phyloP scores from a whole-genome alignment of 164 flowering plant species.

The Dillenia turbinata region DNA sequence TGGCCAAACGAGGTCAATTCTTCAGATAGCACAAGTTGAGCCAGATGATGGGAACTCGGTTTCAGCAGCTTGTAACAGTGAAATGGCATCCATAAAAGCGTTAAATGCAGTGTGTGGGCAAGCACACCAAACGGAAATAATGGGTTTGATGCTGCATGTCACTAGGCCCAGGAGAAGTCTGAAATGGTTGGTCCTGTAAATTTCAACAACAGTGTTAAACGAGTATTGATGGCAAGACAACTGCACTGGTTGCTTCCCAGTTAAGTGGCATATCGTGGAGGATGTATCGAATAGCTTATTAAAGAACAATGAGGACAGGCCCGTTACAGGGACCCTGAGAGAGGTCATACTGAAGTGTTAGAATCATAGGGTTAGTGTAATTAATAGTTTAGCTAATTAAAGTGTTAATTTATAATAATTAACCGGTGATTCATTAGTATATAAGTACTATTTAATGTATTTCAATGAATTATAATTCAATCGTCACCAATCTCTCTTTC shows the following conservation, averaged over 20 bases:
- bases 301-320: slow-evolving; percentile 84
- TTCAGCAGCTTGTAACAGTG: slow-evolving; percentile 33
- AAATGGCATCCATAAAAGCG: slow-evolving; percentile 92
- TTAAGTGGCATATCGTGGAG: slow-evolving; percentile 88
- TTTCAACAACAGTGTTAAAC: slow-evolving; percentile 49
- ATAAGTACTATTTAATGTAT: no score
- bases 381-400: no score
- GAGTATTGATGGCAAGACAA: slow-evolving; percentile 93
- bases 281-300: slow-evolving; percentile 78
- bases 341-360: slow-evolving; percentile 66
- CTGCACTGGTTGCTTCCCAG: slow-evolving; percentile 82
- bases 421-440: no score
- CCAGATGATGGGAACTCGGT: no score
- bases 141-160: slow-evolving; percentile 70
- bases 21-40: no score
- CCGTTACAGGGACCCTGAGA: slow-evolving; percentile 88
- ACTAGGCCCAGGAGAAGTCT: slow-evolving; percentile 59
- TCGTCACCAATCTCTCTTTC: no score
- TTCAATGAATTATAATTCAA: no score
- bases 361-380: no score
- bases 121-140: slow-evolving; percentile 89
- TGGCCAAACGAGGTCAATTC: no score
- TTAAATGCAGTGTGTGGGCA: slow-evolving; percentile 85
- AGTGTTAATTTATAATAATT: no score
- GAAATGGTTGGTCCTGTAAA: slow-evolving; percentile 88